Base-by-base conservation (phyloP, 495 filamentous ascomycete genomes). In the Penicillium alfredii region DNA sequence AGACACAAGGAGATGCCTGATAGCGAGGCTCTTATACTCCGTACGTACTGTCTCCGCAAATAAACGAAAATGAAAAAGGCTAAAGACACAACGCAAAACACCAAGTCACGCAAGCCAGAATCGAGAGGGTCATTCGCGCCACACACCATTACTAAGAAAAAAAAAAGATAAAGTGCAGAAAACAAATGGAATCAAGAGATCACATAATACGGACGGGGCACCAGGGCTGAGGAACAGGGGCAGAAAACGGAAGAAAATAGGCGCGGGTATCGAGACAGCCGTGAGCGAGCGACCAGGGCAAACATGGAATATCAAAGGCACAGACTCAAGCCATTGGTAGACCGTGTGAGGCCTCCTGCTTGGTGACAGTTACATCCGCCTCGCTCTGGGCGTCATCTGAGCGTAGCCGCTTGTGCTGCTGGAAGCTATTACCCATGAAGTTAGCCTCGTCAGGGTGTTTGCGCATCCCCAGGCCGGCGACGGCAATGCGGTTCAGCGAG, bases 391-490 rank as follows among this genome's bases (percentile, higher is more conserved):
- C 46, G 6, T 66, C 62, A 10, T 68, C 62, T 12, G 19, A 35
- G 23, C 65, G 63, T 7, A 49, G 28, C 17, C 63, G 61, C 25
- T 66, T 64, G 26, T 48, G 43, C 25, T 30, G 53, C 35, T 57
- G 56, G 38, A 61, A 64, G 28, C 41, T 63, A 30, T 56, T 56
- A 10, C 33, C 50, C 21, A 64, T 40, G 40, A 54, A 64, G 40
- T 48, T 55, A 1, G 53, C 27, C 3, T 64, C 61, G 14, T 67
- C 59, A 2, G 56, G 59, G 36, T 67, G 63, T 41, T 70, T 70
- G 40, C 64, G 66, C 61, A 70, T 70, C 10, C 66, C 66, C 0
- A 71, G 56, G 0, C 64, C 65, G 3, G 66, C 66, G 2, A 64
- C 63, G 11, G 66, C 66, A 24, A 71, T 68, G 26, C 64, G 61